Percentiles rank a stretch among this genome's conserved stretches.
Evolutionary conservation across 306 rosid species (phyloP).

Genomic region (Begonia peltatifolia): DNA sequence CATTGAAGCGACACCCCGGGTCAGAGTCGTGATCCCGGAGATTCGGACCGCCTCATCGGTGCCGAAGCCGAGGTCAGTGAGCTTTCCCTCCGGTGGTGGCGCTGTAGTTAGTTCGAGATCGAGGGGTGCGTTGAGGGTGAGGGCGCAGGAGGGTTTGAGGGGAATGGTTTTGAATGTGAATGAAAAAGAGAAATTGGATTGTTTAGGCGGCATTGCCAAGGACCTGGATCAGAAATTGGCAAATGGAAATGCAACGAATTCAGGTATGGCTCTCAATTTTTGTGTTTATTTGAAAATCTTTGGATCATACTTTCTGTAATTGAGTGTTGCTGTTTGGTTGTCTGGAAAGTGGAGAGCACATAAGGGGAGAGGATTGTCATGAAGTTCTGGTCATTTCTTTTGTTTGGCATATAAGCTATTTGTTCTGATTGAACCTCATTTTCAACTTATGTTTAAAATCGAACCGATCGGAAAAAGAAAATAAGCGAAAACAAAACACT

Average conservation of each 20-base stretch:
- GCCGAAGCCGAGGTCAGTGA: slow-evolving; percentile 10
- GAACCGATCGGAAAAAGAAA: too few relatives aligned
- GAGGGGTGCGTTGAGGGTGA: slow-evolving; percentile 15
- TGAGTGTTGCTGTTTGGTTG: slow-evolving; percentile 1
- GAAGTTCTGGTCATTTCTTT: not conserved
- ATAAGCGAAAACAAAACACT: too few relatives aligned
- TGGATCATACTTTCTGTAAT: not conserved
- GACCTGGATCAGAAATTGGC: slow-evolving; percentile 10
- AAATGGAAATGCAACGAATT: slow-evolving; percentile 26
- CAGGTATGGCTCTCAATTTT: slow-evolving; percentile 12
- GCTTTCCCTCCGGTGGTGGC: slow-evolving; percentile 5
- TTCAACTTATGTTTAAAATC: too few relatives aligned
- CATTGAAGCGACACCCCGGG: slow-evolving; percentile 17
- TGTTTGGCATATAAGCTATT: not conserved
- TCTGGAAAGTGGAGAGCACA: slow-evolving; percentile 3
- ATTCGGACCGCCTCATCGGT: not conserved
- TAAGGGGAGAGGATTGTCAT: not conserved
- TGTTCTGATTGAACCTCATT: too few relatives aligned
- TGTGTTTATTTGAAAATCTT: not conserved
- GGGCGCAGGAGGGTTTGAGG: slow-evolving; percentile 32
- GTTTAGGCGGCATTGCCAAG: slow-evolving; percentile 4
- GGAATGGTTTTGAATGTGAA: slow-evolving; percentile 14
- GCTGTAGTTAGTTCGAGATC: slow-evolving; percentile 15
- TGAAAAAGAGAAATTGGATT: slow-evolving; percentile 7
- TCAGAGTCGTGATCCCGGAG: slow-evolving; percentile 5